These are phyloP conservation scores for Grosmannia huntii DNA, from an alignment of 2,329 filamentous ascomycete genomes.

Conservation along the genomic window DNA sequence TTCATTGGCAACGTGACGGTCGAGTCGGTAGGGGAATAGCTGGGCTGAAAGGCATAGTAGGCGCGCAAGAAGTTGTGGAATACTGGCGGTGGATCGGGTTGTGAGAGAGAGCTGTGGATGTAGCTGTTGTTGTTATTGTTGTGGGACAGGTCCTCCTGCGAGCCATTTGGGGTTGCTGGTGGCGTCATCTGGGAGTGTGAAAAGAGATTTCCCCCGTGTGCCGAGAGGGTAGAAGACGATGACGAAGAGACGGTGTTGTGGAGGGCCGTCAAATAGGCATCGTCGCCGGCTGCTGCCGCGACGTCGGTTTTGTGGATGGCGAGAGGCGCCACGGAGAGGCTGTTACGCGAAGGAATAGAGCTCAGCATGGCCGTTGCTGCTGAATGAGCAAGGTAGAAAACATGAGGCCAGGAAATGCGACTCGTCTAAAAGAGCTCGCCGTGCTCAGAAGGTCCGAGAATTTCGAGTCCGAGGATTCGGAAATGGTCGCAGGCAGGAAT, in stretches of 20 bases:
- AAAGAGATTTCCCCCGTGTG: slow-evolving; percentile 25
- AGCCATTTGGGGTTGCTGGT: slow-evolving; percentile 59
- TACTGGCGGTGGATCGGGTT: slow-evolving; percentile 40
- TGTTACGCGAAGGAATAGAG: slow-evolving; percentile 37
- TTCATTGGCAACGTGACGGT: slow-evolving; percentile 82
- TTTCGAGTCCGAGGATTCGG: too few species aligned
- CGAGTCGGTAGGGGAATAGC: slow-evolving; percentile 61
- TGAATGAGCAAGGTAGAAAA: slow-evolving; percentile 6
- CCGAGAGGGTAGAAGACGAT: slow-evolving; percentile 43
- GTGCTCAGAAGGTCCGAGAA: not conserved
- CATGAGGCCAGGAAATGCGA: slow-evolving; percentile 4
- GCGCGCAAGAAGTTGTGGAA: slow-evolving; percentile 94
- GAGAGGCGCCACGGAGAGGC: slow-evolving; percentile 49
- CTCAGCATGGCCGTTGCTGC: slow-evolving; percentile 34
- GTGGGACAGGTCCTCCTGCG: slow-evolving; percentile 43
- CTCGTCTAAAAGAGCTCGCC: not conserved
- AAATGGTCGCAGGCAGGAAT: too few species aligned
- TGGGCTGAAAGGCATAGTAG: slow-evolving; percentile 83
- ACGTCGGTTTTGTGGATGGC: slow-evolving; percentile 32
- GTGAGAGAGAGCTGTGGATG: not conserved
- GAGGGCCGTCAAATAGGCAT: slow-evolving; percentile 26
- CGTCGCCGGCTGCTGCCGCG: slow-evolving; percentile 16
- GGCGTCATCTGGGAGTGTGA: slow-evolving; percentile 57
- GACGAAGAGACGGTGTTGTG: slow-evolving; percentile 62
- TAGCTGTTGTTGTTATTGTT: slow-evolving; percentile 9